phyloP scores from a whole-genome alignment of 768 basidiomycete genomes.

The Nidularia pulvinata region DNA sequence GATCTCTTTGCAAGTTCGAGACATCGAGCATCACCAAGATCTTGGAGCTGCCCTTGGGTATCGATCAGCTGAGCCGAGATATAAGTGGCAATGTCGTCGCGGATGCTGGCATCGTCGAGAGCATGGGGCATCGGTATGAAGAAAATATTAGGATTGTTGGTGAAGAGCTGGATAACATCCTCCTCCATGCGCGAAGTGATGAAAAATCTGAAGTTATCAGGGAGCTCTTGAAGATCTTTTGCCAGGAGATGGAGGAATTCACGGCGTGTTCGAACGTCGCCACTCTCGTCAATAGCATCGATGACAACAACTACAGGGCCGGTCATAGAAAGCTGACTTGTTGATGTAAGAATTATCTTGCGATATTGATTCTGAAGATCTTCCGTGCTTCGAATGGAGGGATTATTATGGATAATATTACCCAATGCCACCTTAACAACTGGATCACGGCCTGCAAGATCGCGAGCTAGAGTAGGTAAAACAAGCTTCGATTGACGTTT shows the following conservation, averaged over 20 bases:
- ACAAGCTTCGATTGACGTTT: background rate
- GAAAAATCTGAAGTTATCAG: constrained; percentile 15
- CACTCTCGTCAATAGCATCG: constrained; percentile 22
- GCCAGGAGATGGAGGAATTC: no score
- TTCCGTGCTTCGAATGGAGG: background rate
- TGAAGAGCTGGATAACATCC: background rate
- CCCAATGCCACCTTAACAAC: background rate
- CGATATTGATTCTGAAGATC: background rate
- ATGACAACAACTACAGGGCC: constrained; percentile 13
- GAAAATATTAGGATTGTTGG: no score
- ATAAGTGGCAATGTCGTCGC: no score
- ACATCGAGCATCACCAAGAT: no score
- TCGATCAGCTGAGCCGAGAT: no score
- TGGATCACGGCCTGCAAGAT: background rate
- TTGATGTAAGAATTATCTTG: background rate
- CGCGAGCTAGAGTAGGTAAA: background rate
- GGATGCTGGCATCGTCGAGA: no score
- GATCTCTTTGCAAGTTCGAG: no score
- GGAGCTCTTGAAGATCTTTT: constrained; percentile 7
- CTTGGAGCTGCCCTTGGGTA: no score
- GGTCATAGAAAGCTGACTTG: background rate
- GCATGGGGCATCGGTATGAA: no score
- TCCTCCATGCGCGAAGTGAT: constrained; percentile 10
- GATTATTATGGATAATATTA: background rate
- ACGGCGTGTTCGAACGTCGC: background rate